phyloP scores from a whole-genome alignment of 2,329 filamentous ascomycete genomes.

The Pezicula neosporulosa region DNA sequence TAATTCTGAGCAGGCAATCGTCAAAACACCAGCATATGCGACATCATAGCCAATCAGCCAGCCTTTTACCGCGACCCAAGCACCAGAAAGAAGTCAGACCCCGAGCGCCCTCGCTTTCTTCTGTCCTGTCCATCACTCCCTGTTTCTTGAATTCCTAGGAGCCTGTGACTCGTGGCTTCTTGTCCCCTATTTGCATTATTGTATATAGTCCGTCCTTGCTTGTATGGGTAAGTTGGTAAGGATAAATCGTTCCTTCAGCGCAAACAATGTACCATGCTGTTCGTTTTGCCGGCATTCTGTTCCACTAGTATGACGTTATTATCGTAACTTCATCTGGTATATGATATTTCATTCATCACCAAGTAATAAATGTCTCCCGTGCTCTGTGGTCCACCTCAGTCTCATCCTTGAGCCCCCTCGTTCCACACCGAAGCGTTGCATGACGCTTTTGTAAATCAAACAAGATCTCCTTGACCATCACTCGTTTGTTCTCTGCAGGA shows the following conservation, averaged over 20 bases:
- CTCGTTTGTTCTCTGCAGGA: slow-evolving; percentile 15
- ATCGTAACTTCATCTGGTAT: too few species aligned
- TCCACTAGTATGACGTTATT: too few species aligned
- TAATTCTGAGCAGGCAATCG: too few species aligned
- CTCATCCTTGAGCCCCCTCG: slow-evolving; percentile 19
- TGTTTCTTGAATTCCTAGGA: too few species aligned
- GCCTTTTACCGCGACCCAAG: too few species aligned
- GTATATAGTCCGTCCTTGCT: not conserved
- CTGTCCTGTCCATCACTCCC: not conserved
- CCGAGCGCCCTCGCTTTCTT: not conserved
- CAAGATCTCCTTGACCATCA: slow-evolving; percentile 28
- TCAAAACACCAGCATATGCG: too few species aligned
- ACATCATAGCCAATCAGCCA: too few species aligned
- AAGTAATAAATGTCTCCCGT: slow-evolving; percentile 15
- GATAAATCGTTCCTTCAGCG: too few species aligned
- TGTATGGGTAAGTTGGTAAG: too few species aligned
- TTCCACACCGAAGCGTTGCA: slow-evolving; percentile 25
- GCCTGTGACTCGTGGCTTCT: not conserved
- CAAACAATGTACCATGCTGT: too few species aligned
- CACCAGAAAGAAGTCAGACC: not conserved
- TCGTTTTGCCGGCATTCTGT: too few species aligned
- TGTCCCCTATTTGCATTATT: not conserved
- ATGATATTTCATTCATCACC: slow-evolving; percentile 9
- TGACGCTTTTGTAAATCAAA: slow-evolving; percentile 26
- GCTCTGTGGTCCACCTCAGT: slow-evolving; percentile 18